These are phyloP conservation scores for Hyphopichia homilentoma DNA, from an alignment of 805 yeast genomes.

Conservation along the genomic window DNA sequence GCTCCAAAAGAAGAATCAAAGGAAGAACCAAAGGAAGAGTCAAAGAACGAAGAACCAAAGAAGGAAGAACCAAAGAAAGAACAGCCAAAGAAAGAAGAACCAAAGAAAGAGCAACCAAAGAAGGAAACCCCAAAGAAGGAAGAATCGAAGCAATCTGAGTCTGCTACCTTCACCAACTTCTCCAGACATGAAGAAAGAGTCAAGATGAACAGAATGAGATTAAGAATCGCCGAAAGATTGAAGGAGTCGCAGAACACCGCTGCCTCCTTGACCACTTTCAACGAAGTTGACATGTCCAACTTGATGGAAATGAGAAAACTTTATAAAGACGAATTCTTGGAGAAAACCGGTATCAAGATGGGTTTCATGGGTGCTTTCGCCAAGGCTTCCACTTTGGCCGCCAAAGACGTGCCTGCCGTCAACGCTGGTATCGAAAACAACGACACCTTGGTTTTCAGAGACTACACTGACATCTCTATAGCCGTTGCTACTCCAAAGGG, in stretches of 20 bases:
- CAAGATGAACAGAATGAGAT: constrained; percentile 99
- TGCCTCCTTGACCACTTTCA: constrained; percentile 95
- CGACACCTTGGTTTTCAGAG: constrained; percentile 92
- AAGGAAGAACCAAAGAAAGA: constrained; percentile 18
- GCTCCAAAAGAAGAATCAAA: constrained; percentile 25
- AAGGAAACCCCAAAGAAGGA: constrained; percentile 26
- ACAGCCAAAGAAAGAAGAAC: constrained; percentile 23
- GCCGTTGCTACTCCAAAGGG: constrained; percentile 99
- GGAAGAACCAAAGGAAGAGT: constrained; percentile 12
- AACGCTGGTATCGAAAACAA: constrained; percentile 92
- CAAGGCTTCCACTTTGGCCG: constrained; percentile 87
- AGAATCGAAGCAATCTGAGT: constrained; percentile 29
- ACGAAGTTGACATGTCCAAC: constrained; percentile 95
- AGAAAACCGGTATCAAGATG: constrained; percentile 88
- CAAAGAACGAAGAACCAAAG: constrained; percentile 22
- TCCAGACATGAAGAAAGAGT: constrained; percentile 87
- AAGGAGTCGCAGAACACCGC: constrained; percentile 99
- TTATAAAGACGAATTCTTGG: constrained; percentile 94
- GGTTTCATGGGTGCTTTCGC: constrained; percentile 99
- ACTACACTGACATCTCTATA: constrained; percentile 90
- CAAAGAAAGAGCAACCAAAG: constrained; percentile 20
- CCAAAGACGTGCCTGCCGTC: constrained; percentile 91
- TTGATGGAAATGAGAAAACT: constrained; percentile 91
- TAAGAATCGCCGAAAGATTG: constrained; percentile 97
- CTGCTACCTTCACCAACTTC: constrained; percentile 45